These are phyloP conservation scores for Cladosporium colombiae DNA, from an alignment of 2,329 filamentous ascomycete genomes.

Conservation along the genomic window DNA sequence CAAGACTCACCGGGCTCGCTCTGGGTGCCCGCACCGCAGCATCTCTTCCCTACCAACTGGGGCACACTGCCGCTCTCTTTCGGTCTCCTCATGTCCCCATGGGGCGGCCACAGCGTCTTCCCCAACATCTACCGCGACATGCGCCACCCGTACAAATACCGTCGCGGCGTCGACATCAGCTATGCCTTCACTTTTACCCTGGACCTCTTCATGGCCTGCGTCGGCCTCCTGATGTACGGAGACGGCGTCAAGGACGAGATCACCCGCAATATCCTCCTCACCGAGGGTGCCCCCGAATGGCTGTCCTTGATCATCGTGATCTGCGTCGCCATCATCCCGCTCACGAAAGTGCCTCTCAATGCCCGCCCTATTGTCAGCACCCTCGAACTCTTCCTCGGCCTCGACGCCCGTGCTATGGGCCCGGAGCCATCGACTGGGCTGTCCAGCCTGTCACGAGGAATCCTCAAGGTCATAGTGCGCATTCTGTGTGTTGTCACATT, in stretches of 20 bases:
- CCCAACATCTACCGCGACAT: constrained; percentile 82
- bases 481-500: constrained; percentile 70
- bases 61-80: constrained; percentile 82
- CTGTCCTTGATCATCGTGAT: constrained; percentile 79
- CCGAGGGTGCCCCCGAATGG: constrained; percentile 69
- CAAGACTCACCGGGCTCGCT: constrained; percentile 77
- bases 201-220: constrained; percentile 77
- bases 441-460: constrained; percentile 57
- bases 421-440: constrained; percentile 52
- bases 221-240: constrained; percentile 92
- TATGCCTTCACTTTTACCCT: constrained; percentile 83
- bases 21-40: constrained; percentile 74
- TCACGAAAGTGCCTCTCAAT: constrained; percentile 75
- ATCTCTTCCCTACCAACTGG: constrained; percentile 85
- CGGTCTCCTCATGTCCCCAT: constrained; percentile 82
- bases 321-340: constrained; percentile 87
- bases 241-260: constrained; percentile 84
- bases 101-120: constrained; percentile 74
- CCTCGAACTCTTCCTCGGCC: constrained; percentile 74
- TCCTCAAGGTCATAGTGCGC: constrained; percentile 63
- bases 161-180: constrained; percentile 71
- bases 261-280: constrained; percentile 82
- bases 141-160: constrained; percentile 81
- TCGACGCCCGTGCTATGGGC: constrained; percentile 60
- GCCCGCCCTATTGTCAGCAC: constrained; percentile 86